Evolutionary conservation across 495 filamentous ascomycete genomes (phyloP).

Genomic region (Penicillium bovifimosum): DNA sequence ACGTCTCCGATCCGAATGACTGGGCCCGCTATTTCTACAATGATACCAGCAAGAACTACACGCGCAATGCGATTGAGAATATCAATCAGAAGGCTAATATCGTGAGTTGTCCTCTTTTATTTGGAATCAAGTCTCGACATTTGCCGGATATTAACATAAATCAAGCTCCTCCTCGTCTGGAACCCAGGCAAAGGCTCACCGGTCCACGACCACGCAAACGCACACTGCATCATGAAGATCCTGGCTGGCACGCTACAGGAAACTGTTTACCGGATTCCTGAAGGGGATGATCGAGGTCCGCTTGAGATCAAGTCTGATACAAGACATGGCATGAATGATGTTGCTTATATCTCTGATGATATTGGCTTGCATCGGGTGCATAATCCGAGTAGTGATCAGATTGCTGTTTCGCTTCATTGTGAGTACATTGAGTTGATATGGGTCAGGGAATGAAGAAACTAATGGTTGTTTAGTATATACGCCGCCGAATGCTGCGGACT

Average conservation of each 20-base stretch:
- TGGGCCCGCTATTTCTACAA: conserved; percentile 33
- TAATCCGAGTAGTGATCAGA: conserved; percentile 60
- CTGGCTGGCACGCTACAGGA: conserved; percentile 58
- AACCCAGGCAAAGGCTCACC: conserved; percentile 72
- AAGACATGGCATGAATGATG: conserved; percentile 46
- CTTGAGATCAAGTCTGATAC: conserved; percentile 24
- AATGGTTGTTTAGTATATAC: conserved; percentile 18
- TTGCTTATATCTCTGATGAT: conserved; percentile 75
- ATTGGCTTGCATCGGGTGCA: conserved; percentile 77
- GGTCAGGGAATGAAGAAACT: not conserved
- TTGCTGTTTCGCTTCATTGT: conserved; percentile 80
- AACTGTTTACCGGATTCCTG: conserved; percentile 66
- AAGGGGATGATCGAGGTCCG: conserved; percentile 23
- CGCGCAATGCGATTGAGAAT: conserved; percentile 34
- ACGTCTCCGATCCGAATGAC: conserved; percentile 28
- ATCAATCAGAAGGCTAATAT: conserved; percentile 37
- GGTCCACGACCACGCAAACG: conserved; percentile 81
- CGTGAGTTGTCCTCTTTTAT: too few relatives aligned
- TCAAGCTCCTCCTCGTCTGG: conserved; percentile 84
- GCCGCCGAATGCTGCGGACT: conserved; percentile 61
- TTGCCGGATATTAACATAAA: too few relatives aligned
- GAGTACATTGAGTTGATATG: conserved; percentile 25
- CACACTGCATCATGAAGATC: conserved; percentile 65
- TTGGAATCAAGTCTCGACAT: too few relatives aligned
- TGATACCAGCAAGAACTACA: conserved; percentile 36